phyloP scores from a whole-genome alignment of 225 moss, liverwort and hornwort species.

The Pleurozium schreberi region DNA sequence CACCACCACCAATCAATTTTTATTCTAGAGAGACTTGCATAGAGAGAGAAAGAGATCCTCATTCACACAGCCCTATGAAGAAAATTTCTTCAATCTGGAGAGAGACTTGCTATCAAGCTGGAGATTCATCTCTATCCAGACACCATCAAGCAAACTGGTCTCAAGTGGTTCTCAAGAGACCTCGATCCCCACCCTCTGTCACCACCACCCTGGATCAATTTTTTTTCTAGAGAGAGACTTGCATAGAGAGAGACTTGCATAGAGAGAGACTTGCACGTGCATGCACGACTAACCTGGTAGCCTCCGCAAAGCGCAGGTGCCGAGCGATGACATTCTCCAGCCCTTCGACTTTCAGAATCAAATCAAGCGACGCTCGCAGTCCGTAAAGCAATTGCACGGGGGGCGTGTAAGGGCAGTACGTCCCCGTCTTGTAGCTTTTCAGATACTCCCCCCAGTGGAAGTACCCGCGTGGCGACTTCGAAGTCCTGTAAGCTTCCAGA shows the following conservation, averaged over 20 bases:
- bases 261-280: too few relatives aligned
- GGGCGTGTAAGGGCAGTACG: conserved; percentile 84
- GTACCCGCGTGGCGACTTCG: conserved; percentile 54
- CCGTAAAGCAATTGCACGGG: conserved; percentile 78
- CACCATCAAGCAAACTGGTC: not conserved
- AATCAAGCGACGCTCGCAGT: conserved; percentile 65
- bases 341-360: conserved; percentile 73
- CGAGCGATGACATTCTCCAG: conserved; percentile 69
- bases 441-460: conserved; percentile 84
- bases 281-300: conserved; percentile 40
- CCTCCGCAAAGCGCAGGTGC: conserved; percentile 64
- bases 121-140: not conserved
- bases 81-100: not conserved
- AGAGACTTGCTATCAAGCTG: not conserved
- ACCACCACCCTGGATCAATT: not conserved
- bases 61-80: not conserved
- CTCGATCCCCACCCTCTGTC: not conserved
- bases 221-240: not conserved
- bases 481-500: conserved; percentile 37
- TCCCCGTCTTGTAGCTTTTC: conserved; percentile 46
- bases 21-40: not conserved
- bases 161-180: not conserved
- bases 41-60: not conserved
- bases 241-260: not conserved
- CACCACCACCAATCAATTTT: not conserved